Evolutionary conservation across 768 basidiomycete species (phyloP).

Genomic region (Phaeotremella skinneri): DNA sequence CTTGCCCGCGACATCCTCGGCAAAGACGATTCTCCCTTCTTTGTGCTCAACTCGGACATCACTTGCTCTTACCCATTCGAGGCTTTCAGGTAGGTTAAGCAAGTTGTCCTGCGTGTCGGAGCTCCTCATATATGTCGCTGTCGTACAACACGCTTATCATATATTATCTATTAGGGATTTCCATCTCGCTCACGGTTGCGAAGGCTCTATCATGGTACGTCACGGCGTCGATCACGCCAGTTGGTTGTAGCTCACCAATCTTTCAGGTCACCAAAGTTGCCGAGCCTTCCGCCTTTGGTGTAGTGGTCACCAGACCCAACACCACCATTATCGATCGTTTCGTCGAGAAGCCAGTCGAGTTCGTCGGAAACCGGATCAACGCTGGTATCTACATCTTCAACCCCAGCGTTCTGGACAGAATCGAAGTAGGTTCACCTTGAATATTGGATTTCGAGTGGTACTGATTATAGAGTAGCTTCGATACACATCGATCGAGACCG

Average conservation of each 20-base stretch:
- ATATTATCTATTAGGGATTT: constrained; percentile 49
- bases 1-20: constrained; percentile 55
- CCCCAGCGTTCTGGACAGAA: constrained; percentile 55
- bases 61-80: constrained; percentile 57
- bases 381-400: constrained; percentile 59
- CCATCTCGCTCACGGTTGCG: constrained; percentile 55
- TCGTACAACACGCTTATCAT: background rate
- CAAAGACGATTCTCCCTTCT: constrained; percentile 58
- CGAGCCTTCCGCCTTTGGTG: constrained; percentile 57
- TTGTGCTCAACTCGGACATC: constrained; percentile 58
- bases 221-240: background rate
- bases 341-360: constrained; percentile 57
- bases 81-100: constrained; percentile 51
- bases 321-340: constrained; percentile 56
- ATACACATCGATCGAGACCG: constrained; percentile 57
- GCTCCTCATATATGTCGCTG: constrained; percentile 4
- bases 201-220: constrained; percentile 56
- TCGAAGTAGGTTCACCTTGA: constrained; percentile 50
- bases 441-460: background rate
- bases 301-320: constrained; percentile 55
- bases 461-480: constrained; percentile 45
- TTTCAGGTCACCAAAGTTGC: constrained; percentile 55
- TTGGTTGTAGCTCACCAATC: background rate
- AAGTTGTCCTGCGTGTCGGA: background rate
- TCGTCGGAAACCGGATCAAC: constrained; percentile 58